Conservation (phyloP, 2,329 filamentous ascomycete species). For the Fonsecaea erecta region DNA sequence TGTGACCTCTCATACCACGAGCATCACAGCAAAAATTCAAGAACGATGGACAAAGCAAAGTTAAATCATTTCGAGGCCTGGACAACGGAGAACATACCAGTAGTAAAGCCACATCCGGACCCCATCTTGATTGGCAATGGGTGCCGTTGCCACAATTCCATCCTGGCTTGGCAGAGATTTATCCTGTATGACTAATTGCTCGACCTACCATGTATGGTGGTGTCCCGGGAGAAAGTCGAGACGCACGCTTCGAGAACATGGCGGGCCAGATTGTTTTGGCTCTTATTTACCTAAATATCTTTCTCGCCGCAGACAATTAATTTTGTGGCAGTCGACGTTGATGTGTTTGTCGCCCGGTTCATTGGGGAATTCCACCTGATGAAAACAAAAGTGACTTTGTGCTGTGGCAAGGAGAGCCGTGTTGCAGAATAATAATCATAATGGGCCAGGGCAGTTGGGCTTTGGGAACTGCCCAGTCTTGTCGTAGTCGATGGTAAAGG, state of each 20-base stretch:
- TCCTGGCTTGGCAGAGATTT: background rate
- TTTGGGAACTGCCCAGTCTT: background rate
- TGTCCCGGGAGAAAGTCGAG: background rate
- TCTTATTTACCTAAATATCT: background rate
- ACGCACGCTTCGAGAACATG: background rate
- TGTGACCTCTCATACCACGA: conserved; percentile 2
- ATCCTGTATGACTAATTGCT: conserved; percentile 9
- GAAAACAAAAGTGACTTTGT: background rate
- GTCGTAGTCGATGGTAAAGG: conserved; percentile 1
- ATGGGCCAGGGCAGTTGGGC: background rate
- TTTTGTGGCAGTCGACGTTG: background rate
- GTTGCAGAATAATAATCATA: too few species aligned
- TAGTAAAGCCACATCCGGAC: background rate
- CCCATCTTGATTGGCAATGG: background rate
- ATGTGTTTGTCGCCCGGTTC: background rate
- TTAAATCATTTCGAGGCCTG: background rate
- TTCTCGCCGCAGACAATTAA: background rate
- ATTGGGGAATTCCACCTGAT: background rate
- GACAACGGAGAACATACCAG: background rate
- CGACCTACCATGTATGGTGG: background rate
- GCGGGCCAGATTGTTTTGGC: background rate
- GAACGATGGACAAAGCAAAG: background rate
- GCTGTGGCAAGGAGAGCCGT: conserved; percentile 1
- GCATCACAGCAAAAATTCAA: background rate
- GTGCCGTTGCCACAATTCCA: background rate